phyloP scores from a whole-genome alignment of 2,329 filamentous ascomycete genomes.

The Diaporthe citrichinensis region DNA sequence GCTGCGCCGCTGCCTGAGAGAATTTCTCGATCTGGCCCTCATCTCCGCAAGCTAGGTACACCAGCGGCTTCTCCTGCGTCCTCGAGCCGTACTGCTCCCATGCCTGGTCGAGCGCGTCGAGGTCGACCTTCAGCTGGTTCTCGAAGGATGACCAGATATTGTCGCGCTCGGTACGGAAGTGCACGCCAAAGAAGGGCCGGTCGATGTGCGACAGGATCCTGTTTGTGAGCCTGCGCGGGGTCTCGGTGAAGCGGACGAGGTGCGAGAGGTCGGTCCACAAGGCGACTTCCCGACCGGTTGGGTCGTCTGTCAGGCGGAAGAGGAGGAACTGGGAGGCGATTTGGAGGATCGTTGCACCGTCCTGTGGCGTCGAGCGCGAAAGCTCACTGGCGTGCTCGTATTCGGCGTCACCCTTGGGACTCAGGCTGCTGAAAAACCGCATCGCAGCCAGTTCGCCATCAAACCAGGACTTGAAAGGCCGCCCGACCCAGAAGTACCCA shows the following conservation, averaged over 20 bases:
- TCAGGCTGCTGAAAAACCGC: constrained; percentile 22
- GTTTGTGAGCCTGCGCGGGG: constrained; percentile 46
- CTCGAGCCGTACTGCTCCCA: constrained; percentile 48
- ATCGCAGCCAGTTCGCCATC: constrained; percentile 21
- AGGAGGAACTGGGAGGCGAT: constrained; percentile 51
- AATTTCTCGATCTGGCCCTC: constrained; percentile 50
- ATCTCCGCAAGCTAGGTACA: constrained; percentile 55
- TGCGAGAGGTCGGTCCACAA: constrained; percentile 53
- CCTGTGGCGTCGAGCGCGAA: neutral
- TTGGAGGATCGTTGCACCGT: constrained; percentile 50
- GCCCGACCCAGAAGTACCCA: constrained; percentile 40
- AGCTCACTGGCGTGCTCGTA: constrained; percentile 39
- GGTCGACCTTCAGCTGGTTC: constrained; percentile 51
- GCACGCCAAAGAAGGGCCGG: constrained; percentile 51
- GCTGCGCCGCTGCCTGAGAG: constrained; percentile 46
- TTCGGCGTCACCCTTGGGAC: constrained; percentile 31
- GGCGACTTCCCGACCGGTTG: constrained; percentile 50
- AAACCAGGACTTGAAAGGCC: constrained; percentile 39
- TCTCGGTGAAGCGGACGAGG: constrained; percentile 50
- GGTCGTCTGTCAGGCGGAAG: constrained; percentile 55
- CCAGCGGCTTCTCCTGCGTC: constrained; percentile 46
- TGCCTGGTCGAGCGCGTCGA: constrained; percentile 52
- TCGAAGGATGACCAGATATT: constrained; percentile 54
- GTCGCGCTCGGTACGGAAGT: constrained; percentile 54
- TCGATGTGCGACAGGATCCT: constrained; percentile 46